Evolutionary conservation across 176 grass and related monocot species (phyloP), one percentile per base, ranked within the genome.

Genomic region (Triticum turgidum): DNA sequence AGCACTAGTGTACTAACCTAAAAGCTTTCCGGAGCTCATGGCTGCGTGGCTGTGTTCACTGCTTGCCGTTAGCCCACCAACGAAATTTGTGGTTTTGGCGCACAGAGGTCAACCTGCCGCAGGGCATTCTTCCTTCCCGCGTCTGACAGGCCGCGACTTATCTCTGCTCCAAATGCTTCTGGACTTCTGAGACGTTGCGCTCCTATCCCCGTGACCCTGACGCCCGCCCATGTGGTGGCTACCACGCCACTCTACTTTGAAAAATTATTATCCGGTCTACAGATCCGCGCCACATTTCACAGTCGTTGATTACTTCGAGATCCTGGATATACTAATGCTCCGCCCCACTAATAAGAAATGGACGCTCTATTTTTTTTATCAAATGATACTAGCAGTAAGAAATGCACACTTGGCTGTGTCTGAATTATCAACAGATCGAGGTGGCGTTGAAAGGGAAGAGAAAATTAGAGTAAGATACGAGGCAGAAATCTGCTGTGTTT

Each of bases 151-250:
- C 24, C 33, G 37, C 51, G 64, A 80, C 51, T 75, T 32, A 39
- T 83, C 72, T 22, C 64, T 42, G 72, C 61, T 82, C 17, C 72
- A 67, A 61, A 86, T 79, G 82, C 44, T 75, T 62, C 79, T 32
- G 21, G 14, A 24, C 71, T 59, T 69, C n/a, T 76, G 37, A 52
- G 49, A 52, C 61, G n/a, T 37, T 69, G 88, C 27, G 21, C 69
- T 5, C 3, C 33, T 38, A 14, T 21, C 15, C 12, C 65, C 73
- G 37, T 85, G 21, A 37, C 67, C 29, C 3, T 32, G 32, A 32
- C 32, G n/a, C 22, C 42, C 37, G 51, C 17, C 68, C 38, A 66
- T 74, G 89, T 91, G 85, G 49, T 65, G 13, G 7, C 58, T 5
- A 21, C 15, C 25, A 1, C 52, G 52, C 52, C 18, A 56, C 14